phyloP scores from a whole-genome alignment of 169 alveolate species.

The Eimeria tenella region DNA sequence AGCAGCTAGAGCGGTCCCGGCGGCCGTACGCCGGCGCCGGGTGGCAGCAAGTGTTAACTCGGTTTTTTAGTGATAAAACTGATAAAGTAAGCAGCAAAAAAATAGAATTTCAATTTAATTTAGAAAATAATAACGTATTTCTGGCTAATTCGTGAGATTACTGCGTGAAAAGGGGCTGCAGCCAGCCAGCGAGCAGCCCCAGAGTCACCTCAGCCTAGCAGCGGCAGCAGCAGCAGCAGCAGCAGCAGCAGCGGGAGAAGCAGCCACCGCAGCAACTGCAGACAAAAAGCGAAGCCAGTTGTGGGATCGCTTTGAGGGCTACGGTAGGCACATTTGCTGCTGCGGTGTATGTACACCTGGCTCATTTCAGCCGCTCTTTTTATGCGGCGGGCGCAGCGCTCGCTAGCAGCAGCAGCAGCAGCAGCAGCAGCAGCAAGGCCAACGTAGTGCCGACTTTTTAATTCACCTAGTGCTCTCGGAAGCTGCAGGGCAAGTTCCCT shows the following conservation, averaged over 20 bases:
- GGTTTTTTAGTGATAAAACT: too few relatives aligned
- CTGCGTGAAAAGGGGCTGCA: background rate
- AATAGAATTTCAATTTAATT: background rate
- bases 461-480: too few relatives aligned
- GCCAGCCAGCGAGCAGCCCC: conserved; percentile 11
- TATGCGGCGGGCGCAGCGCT: background rate
- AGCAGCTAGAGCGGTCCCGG: too few relatives aligned
- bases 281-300: background rate
- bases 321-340: background rate
- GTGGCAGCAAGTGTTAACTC: too few relatives aligned
- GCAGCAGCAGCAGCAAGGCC: too few relatives aligned
- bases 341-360: background rate
- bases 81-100: background rate
- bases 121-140: too few relatives aligned
- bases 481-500: too few relatives aligned
- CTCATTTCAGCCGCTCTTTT: background rate
- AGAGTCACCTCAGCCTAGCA: background rate
- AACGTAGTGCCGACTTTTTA: too few relatives aligned
- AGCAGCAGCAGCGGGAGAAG: background rate
- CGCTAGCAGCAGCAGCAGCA: conserved; percentile 31
- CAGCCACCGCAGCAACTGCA: background rate
- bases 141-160: background rate
- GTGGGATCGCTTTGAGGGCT: background rate
- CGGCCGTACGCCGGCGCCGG: too few relatives aligned
- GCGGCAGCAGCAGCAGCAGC: conserved; percentile 38